These are phyloP conservation scores for Trichoderma hamatum DNA, from an alignment of 2,329 filamentous ascomycete genomes.

Conservation along the genomic window DNA sequence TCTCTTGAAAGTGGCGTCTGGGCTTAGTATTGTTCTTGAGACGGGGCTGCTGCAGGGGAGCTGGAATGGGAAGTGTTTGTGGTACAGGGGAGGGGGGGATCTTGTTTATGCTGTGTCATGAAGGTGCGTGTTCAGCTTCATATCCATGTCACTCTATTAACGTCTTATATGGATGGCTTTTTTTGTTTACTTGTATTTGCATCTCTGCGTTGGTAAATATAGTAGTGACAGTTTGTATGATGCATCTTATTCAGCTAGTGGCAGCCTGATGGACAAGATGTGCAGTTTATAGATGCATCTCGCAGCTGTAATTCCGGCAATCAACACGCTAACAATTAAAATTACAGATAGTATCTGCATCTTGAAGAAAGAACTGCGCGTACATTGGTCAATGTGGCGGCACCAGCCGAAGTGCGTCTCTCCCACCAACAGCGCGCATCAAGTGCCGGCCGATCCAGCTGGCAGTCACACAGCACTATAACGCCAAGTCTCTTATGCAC, in stretches of 20 bases:
- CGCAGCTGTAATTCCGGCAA: neutral
- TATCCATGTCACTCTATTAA: neutral
- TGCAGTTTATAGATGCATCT: neutral
- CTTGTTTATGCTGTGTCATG: neutral
- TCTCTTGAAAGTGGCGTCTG: constrained; percentile 37
- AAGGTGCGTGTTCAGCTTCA: neutral
- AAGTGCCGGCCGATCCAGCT: constrained; percentile 6
- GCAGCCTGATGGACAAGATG: neutral
- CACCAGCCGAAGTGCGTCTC: neutral
- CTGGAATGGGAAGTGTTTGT: constrained; percentile 14
- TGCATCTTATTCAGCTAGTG: neutral
- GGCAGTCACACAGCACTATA: neutral
- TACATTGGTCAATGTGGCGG: constrained; percentile 6
- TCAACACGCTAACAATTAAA: neutral
- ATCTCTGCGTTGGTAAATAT: too few relatives aligned
- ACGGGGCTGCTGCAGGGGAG: constrained; percentile 26
- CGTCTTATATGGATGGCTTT: neutral
- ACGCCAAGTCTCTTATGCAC: neutral
- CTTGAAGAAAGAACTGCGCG: neutral
- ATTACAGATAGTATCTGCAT: neutral
- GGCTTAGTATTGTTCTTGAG: constrained; percentile 42
- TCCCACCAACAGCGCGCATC: neutral
- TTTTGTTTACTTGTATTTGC: too few relatives aligned
- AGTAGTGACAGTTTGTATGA: neutral
- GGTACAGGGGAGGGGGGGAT: neutral